phyloP scores from a whole-genome alignment of 2,329 filamentous ascomycete species.

The Hansfordia pulvinata region DNA sequence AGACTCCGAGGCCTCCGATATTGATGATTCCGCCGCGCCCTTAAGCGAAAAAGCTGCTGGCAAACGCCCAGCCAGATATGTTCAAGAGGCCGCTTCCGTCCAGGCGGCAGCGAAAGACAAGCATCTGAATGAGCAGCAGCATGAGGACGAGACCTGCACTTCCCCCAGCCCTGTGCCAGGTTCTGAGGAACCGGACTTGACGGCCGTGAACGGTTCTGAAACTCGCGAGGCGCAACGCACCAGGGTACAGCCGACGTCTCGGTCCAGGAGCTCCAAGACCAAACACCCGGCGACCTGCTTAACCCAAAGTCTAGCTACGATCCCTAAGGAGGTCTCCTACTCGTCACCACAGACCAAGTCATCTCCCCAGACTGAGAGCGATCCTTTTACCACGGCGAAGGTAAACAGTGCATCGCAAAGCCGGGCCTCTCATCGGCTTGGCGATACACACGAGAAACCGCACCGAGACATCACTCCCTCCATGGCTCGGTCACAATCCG shows the following conservation, averaged over 20 bases:
- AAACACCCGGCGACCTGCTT: too few species aligned
- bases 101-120: not conserved
- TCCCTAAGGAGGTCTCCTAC: too few species aligned
- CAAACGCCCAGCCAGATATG: constrained; percentile 24
- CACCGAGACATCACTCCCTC: constrained; percentile 14
- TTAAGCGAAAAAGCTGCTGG: constrained; percentile 32
- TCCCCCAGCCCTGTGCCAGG: too few species aligned
- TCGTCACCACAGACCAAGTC: too few species aligned
- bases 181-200: too few species aligned
- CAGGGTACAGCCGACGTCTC: not conserved
- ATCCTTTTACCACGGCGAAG: not conserved
- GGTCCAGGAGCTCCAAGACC: too few species aligned
- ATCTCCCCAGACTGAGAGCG: not conserved
- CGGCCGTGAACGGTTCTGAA: too few species aligned
- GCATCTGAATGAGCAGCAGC: not conserved
- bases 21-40: constrained; percentile 2
- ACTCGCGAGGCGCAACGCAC: too few species aligned
- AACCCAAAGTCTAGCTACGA: too few species aligned
- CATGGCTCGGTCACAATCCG: constrained; percentile 9
- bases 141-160: not conserved
- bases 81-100: not conserved
- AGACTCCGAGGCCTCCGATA: constrained; percentile 7
- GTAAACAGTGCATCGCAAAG: constrained; percentile 3
- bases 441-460: constrained; percentile 1
- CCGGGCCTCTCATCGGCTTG: not conserved